Evolutionary conservation across 2,329 filamentous ascomycete genomes (phyloP), one percentile per base, ranked within the genome.

Genomic region (Fusarium heterosporum): DNA sequence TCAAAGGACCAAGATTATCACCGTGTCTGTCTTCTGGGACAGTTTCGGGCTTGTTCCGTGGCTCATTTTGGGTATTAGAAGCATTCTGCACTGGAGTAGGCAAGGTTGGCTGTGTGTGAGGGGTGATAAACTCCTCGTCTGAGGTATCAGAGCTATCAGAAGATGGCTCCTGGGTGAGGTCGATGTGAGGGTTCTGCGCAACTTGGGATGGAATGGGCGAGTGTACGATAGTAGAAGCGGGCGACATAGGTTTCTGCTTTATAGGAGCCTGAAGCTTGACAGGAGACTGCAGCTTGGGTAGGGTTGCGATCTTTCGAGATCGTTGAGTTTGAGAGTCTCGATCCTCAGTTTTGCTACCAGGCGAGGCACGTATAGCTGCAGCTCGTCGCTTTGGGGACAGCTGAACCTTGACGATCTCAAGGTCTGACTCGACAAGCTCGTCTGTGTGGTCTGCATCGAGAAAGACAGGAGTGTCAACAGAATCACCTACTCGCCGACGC

Each of bases 111-210:
- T 36, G 55, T 16, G 58, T 3, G 12, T 17, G 19, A 26, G 12
- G 17, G 17, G 14, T 10, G 22, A 34, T 29, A 8, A 10, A 36
- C 12, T 67, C 64, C 16, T 51, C 40, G 4, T 52, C 63, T n/a
- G 58, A 66, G 9, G 47, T 42, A 19, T 67, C 63, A n/a, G 51
- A 66, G n/a, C 58, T 61, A 39, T 55, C 51, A 3, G 63, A 60
- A 5, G 55, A 29, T n/a, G 16, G n/a, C 13, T 51, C 40, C n/a
- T 60, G 59, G 10, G 64, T 55, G 22, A 67, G 48, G 25, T 67
- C 63, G 30, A 66, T 60, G 16, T 36, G 34, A 36, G 16, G 34
- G 10, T 16, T 36, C 11, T 57, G 36, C 16, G 14, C 30, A 10
- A 17, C 39, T 10, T 10, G 40, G 22, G 17, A 32, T 26, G 34